These are phyloP conservation scores for Mortierella polycephala DNA, from an alignment of 371 early-diverging fungal genomes.

Conservation along the genomic window DNA sequence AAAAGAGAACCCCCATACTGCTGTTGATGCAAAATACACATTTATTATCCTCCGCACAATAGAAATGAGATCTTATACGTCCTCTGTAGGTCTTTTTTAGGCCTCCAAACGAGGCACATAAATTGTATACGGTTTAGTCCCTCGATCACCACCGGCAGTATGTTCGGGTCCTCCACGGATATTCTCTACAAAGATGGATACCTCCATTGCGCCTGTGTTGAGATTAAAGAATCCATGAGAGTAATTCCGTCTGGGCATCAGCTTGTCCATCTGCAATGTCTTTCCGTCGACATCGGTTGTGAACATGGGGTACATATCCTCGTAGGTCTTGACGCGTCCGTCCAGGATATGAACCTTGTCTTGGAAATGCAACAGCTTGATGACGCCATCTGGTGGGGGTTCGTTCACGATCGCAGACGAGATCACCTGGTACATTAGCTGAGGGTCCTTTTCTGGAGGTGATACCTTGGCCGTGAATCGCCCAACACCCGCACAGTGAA, in stretches of 20 bases:
- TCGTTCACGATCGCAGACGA: slow-evolving; percentile 82
- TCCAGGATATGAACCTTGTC: slow-evolving; percentile 53
- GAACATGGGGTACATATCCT: slow-evolving; percentile 64
- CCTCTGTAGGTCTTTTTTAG: neutral
- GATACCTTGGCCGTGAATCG: slow-evolving; percentile 67
- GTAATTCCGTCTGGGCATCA: slow-evolving; percentile 58
- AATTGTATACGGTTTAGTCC: slow-evolving; percentile 42
- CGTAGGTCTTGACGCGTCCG: slow-evolving; percentile 56
- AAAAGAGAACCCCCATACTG: neutral
- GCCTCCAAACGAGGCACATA: slow-evolving; percentile 36
- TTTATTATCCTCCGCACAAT: neutral
- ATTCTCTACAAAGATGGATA: slow-evolving; percentile 53
- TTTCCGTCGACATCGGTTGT: slow-evolving; percentile 60
- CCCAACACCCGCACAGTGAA: slow-evolving; percentile 85
- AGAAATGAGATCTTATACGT: neutral
- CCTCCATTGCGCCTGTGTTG: slow-evolving; percentile 26
- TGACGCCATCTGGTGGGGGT: slow-evolving; percentile 57
- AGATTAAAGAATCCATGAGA: slow-evolving; percentile 41
- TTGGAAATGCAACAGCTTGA: slow-evolving; percentile 52
- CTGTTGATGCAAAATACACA: neutral
- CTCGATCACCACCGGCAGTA: slow-evolving; percentile 34
- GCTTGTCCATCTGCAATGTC: slow-evolving; percentile 47
- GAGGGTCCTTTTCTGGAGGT: slow-evolving; percentile 69
- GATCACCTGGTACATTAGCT: slow-evolving; percentile 80
- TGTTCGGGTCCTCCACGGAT: slow-evolving; percentile 48